Evolutionary conservation across 768 basidiomycete genomes (phyloP).

Genomic region (Auriscalpium vulgare): DNA sequence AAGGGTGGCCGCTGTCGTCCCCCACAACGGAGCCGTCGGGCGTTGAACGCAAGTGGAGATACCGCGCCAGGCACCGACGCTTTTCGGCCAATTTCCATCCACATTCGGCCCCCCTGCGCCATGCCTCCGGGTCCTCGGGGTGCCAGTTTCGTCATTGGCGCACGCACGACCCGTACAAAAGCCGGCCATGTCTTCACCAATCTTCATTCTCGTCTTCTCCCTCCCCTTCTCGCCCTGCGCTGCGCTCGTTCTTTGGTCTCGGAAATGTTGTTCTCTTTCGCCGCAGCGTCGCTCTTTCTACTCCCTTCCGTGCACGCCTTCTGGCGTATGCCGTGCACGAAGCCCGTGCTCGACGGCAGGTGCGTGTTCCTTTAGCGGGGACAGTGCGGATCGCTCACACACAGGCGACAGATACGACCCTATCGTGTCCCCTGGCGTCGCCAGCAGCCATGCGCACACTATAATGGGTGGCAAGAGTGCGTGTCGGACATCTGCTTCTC

Average conservation of each 20-base stretch:
- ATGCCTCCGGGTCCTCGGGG: too few species aligned
- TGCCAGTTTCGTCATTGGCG: too few species aligned
- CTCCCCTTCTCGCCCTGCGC: background rate
- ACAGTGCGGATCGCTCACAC: too few species aligned
- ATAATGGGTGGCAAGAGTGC: constrained; percentile 13
- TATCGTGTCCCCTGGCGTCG: constrained; percentile 1
- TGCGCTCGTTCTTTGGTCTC: background rate
- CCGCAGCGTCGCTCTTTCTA: constrained; percentile 3
- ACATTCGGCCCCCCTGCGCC: too few species aligned
- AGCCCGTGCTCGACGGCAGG: constrained; percentile 1
- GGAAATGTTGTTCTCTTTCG: background rate
- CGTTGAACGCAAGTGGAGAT: too few species aligned
- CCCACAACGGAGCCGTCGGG: too few species aligned
- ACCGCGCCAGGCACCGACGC: too few species aligned
- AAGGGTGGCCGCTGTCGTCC: too few species aligned
- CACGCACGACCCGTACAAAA: background rate
- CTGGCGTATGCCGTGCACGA: constrained; percentile 8
- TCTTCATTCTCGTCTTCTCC: background rate
- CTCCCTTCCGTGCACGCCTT: constrained; percentile 5
- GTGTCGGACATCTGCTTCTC: background rate
- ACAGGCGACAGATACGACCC: constrained; percentile 7
- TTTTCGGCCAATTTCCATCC: too few species aligned
- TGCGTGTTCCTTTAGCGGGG: background rate
- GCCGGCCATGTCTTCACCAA: background rate
- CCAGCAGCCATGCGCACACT: constrained; percentile 9